These are phyloP conservation scores for Paracamarosporium sp. DNA, from an alignment of 2,329 filamentous ascomycete species.

Conservation along the genomic window DNA sequence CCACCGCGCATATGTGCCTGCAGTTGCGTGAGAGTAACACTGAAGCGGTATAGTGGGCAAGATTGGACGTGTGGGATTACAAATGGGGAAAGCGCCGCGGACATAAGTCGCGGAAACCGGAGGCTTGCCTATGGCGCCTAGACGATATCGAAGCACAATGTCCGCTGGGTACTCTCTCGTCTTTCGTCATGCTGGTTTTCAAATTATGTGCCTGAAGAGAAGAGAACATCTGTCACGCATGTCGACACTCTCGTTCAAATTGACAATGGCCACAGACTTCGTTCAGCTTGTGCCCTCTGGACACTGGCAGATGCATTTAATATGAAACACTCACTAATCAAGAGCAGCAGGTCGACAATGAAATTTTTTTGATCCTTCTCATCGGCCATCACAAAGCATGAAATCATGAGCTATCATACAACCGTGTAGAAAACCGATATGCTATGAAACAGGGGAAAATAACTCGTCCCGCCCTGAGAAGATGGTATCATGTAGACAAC, in stretches of 20 bases:
- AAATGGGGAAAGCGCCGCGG: slow-evolving; percentile 7
- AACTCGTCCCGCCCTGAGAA: not conserved
- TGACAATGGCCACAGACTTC: too few species aligned
- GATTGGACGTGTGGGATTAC: not conserved
- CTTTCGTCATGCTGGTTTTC: too few species aligned
- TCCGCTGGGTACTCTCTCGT: too few species aligned
- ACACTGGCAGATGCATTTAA: not conserved
- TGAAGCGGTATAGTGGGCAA: not conserved
- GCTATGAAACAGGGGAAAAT: slow-evolving; percentile 3
- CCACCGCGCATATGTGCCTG: not conserved
- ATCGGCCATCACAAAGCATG: not conserved
- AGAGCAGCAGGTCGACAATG: not conserved
- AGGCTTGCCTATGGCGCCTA: not conserved
- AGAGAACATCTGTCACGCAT: too few species aligned
- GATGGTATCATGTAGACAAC: slow-evolving; percentile 9
- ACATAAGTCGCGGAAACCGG: slow-evolving; percentile 8
- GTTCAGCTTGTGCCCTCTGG: too few species aligned
- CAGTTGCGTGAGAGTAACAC: not conserved
- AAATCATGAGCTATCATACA: slow-evolving; percentile 11
- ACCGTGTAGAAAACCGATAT: not conserved
- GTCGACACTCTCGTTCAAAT: not conserved
- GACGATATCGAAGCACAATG: not conserved
- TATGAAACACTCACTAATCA: not conserved
- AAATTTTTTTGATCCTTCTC: not conserved
- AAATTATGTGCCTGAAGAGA: too few species aligned